Percentiles rank a stretch among this genome's conserved stretches.
phyloP scores from a whole-genome alignment of 2,329 filamentous ascomycete species.

The Calycina marina region DNA sequence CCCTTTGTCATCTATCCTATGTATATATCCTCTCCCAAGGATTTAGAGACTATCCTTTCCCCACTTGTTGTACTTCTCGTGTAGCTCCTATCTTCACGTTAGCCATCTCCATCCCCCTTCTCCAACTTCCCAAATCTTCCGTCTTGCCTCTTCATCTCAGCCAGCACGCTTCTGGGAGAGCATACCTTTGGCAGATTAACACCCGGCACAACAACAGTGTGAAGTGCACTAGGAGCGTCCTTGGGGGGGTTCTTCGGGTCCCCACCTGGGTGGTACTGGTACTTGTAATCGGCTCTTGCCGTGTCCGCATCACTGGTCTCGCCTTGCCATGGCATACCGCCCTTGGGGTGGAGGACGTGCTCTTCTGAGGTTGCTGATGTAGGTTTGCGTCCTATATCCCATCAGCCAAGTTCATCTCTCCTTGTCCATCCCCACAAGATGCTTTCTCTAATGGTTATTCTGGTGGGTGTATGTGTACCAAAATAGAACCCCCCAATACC shows the following conservation, averaged over 20 bases:
- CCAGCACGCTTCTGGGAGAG: too few relatives aligned
- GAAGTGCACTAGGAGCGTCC: constrained; percentile 88
- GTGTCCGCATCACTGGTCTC: constrained; percentile 50
- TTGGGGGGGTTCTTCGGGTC: constrained; percentile 61
- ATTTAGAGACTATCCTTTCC: constrained; percentile 77
- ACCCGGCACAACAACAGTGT: constrained; percentile 86
- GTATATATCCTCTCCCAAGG: constrained; percentile 25
- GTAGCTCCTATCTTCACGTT: constrained; percentile 49
- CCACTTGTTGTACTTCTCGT: constrained; percentile 99
- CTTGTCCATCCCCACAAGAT: too few relatives aligned
- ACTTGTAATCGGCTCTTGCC: constrained; percentile 34
- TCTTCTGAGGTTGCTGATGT: constrained; percentile 74
- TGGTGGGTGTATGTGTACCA: constrained; percentile 37
- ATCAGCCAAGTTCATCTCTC: constrained; percentile 10
- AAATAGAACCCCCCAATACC: constrained; percentile 84
- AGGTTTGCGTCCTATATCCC: constrained; percentile 55
- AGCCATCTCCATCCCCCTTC: background rate
- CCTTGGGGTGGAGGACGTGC: constrained; percentile 56
- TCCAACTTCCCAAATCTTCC: background rate
- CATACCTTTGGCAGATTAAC: constrained; percentile 81
- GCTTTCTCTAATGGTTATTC: too few relatives aligned
- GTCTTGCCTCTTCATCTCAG: background rate
- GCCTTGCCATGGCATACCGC: constrained; percentile 85
- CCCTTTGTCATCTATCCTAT: constrained; percentile 12
- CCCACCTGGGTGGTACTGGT: constrained; percentile 54